Conservation (phyloP, 2,329 filamentous ascomycete genomes). For the Diplocarpon mali region DNA sequence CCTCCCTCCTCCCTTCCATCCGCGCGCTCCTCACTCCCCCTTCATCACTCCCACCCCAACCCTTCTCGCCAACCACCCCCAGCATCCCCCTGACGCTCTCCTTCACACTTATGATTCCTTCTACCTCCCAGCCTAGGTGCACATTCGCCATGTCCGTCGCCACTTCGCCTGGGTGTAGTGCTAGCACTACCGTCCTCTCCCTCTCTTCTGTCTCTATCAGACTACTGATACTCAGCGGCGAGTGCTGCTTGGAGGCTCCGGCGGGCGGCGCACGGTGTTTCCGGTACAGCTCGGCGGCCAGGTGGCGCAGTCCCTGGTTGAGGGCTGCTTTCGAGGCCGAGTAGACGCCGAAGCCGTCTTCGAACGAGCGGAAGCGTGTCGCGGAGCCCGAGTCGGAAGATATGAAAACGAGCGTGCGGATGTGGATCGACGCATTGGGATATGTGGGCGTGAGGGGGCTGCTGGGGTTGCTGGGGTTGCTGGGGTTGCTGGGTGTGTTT, state of each 20-base stretch:
- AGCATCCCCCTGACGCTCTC: conserved; percentile 17
- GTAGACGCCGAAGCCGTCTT: conserved; percentile 48
- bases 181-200: conserved; percentile 32
- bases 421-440: conserved; percentile 7
- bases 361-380: conserved; percentile 38
- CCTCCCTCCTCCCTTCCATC: conserved; percentile 2
- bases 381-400: conserved; percentile 45
- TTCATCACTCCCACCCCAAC: conserved; percentile 12
- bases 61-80: conserved; percentile 13
- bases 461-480: too few relatives aligned
- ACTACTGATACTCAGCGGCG: background rate
- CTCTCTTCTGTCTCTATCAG: background rate
- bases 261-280: conserved; percentile 16
- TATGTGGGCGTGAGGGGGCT: background rate
- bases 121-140: conserved; percentile 18
- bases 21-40: conserved; percentile 2
- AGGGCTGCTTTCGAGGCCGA: conserved; percentile 45
- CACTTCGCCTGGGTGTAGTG: conserved; percentile 47
- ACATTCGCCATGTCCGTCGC: conserved; percentile 31
- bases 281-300: conserved; percentile 43
- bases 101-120: conserved; percentile 9
- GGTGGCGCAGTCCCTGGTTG: conserved; percentile 44
- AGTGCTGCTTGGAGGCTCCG: background rate
- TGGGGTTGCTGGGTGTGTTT: background rate
- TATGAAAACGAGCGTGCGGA: conserved; percentile 40